Conservation (phyloP, 345 rosid species). For the Citrus glauca region DNA sequence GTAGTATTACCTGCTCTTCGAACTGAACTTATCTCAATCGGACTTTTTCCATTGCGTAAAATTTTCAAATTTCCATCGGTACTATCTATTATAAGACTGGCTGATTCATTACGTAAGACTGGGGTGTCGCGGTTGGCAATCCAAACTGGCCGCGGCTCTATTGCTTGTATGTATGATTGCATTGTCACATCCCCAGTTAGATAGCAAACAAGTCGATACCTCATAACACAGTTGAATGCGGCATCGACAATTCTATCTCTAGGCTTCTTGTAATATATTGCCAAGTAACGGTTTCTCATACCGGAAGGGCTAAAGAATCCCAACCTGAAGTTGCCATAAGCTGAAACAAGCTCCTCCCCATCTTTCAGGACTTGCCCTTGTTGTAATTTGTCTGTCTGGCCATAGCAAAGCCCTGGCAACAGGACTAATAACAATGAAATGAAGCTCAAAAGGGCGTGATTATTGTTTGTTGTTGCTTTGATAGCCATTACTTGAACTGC, state of each 20-base stretch:
- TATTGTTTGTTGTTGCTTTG: background rate
- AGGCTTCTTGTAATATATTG: background rate
- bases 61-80: slow-evolving; percentile 7
- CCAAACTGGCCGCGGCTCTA: background rate
- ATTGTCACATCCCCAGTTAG: fast-evolving
- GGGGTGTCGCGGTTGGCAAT: slow-evolving; percentile 12
- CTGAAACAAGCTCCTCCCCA: slow-evolving; percentile 5
- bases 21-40: background rate
- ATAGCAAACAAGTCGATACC: fast-evolving
- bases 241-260: background rate
- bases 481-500: background rate
- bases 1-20: slow-evolving; percentile 21
- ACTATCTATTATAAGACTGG: background rate
- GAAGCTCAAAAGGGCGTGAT: background rate
- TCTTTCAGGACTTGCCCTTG: slow-evolving; percentile 15
- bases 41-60: background rate
- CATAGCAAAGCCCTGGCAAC: background rate
- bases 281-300: background rate
- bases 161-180: fast-evolving
- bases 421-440: background rate
- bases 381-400: slow-evolving; percentile 8
- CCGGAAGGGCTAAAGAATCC: background rate
- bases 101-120: background rate
- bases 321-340: background rate
- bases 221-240: fast-evolving